These are phyloP conservation scores for Lasiosphaeria miniovina DNA, from an alignment of 495 filamentous ascomycete species.

Conservation along the genomic window DNA sequence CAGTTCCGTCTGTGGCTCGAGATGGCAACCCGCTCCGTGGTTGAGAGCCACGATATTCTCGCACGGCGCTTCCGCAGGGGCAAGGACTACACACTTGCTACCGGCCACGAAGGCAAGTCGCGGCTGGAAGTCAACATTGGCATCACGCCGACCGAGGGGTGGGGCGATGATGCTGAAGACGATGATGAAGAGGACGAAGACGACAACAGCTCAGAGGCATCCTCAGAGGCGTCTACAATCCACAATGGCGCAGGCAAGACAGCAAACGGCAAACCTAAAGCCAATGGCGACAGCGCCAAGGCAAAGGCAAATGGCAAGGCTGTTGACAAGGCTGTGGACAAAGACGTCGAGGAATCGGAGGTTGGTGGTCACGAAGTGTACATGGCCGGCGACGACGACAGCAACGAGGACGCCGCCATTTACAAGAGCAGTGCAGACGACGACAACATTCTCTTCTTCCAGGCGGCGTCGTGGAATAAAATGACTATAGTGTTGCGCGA, in stretches of 20 bases:
- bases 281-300: slow-evolving; percentile 32
- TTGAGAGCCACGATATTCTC: slow-evolving; percentile 66
- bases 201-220: slow-evolving; percentile 24
- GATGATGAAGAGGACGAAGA: slow-evolving; percentile 44
- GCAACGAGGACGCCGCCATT: slow-evolving; percentile 75
- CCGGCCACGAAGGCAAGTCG: slow-evolving; percentile 72
- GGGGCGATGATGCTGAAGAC: slow-evolving; percentile 70
- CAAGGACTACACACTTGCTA: slow-evolving; percentile 89
- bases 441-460: slow-evolving; percentile 87
- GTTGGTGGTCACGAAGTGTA: slow-evolving; percentile 89
- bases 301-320: slow-evolving; percentile 45
- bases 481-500: slow-evolving; percentile 88
- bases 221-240: slow-evolving; percentile 20
- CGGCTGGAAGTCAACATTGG: slow-evolving; percentile 83
- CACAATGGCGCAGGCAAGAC: slow-evolving; percentile 27
- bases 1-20: slow-evolving; percentile 90
- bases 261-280: slow-evolving; percentile 40
- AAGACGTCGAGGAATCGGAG: slow-evolving; percentile 38
- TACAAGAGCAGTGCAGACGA: slow-evolving; percentile 82
- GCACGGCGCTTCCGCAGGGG: slow-evolving; percentile 83
- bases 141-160: slow-evolving; percentile 76
- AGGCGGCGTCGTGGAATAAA: slow-evolving; percentile 84
- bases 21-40: slow-evolving; percentile 66
- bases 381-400: slow-evolving; percentile 82
- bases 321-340: slow-evolving; percentile 18